Base-by-base conservation (phyloP, 1,284 basidiomycete species). In the Sporisorium exsertum region DNA sequence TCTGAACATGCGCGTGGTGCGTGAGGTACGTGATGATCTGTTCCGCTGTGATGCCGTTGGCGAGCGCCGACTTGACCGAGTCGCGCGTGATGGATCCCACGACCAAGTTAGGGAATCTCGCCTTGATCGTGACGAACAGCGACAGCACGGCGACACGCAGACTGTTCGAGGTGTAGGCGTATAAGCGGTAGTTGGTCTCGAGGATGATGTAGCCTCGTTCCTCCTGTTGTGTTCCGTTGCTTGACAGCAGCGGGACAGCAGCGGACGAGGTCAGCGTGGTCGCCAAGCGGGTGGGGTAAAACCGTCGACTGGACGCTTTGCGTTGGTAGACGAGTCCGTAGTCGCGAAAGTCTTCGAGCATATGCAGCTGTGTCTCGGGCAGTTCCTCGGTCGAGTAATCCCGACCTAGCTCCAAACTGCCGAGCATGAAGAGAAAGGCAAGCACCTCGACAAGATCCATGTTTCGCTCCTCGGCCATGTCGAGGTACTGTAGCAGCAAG, bases 171-270 rank as follows among this genome's bases (percentile, higher is more conserved):
- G 97, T 99, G 86, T 99, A 99, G 1, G 97, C 97, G 86, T 99
- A 99, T 64, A 99, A 88, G 73, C 95, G 92, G 87, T 98, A 99
- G 87, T 99, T 99, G 24, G 97, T 99, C 88, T 99, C 97, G 40
- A 99, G 89, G 79, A 99, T 92, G 78, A 99, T 92, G 87, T 97
- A 99, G 88, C 88, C 59, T 88, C 90, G 53, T 89, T 88, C 69
- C 88, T 89, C 68, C 87, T 87, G 61, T 49, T 80, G 77, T 52
- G 63, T 73, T 9, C 73, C 65, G 35, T 71, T 74, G 40, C 76
- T 75, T 15, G 66, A 72, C 0, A 82, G 64, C 10, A 81, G 52
- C 2, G 82, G 77, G 5, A 76, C 61, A 10, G 81, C 81, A n/a
- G 76, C 92, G 12, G 93, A 93, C 24, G 92, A 88, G 32, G 89